Evolutionary conservation across 345 rosid species (phyloP), one percentile per base, ranked within the genome.

Genomic region (Rhizophora mangle): DNA sequence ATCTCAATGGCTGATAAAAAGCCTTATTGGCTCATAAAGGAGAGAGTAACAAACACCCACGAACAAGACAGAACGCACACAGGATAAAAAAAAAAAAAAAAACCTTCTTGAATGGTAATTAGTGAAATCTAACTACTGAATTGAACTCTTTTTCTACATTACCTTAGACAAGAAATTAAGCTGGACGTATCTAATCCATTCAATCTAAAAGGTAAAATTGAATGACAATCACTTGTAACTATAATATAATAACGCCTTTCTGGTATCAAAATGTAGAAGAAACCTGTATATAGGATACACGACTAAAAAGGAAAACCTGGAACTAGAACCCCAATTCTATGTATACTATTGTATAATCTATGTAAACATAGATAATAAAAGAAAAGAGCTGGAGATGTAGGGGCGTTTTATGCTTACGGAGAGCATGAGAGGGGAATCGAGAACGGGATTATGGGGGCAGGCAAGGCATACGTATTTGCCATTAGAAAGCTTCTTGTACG

Each of bases 341-440:
- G 9, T 34, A 8, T 7, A 34, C 10, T 34, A 34, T 34, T 8
- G 9, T 8, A 34, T 7, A 7, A 34, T 34, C 37, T 1, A 34
- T 34, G 37, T 34, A 34, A 34, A 34, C 37, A 34, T 34, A 6
- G 37, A 34, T 34, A 6, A 34, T 34, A 7, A 34, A 34, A 34
- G 2, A 6, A 6, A 7, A 34, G 37, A 34, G 37, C 9, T 1
- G 37, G 37, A 8, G 37, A 2, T 34, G 37, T 34, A 13, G 24
- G 54, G 16, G 27, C 16, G 47, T 3, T 20, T 8, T 30, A 2
- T 36, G 22, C 76, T 52, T 80, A 85, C 87, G 37, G 84, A 60
- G 58, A 83, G 84, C 87, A 81, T 74, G 80, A 85, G 76, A 34
- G 79, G 78, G 16, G 89, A 55, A 72, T 83, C 85, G 57, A 85